phyloP scores from a whole-genome alignment of 148 eudicot species.

The Simmondsia chinensis region DNA sequence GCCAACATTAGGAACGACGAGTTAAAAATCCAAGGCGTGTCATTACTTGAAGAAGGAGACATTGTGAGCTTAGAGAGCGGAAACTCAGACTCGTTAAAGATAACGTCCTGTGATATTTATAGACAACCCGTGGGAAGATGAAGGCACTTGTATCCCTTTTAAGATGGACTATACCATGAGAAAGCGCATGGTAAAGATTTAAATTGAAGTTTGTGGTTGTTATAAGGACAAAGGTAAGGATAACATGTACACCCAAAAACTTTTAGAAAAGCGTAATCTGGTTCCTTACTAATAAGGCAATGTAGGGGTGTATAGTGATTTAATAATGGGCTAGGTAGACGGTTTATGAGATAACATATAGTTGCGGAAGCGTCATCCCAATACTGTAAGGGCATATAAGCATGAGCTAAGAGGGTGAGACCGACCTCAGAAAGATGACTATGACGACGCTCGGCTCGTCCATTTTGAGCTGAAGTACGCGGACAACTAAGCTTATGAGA shows the following conservation, averaged over 20 bases:
- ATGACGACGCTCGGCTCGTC: no score
- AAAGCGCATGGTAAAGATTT: neutral
- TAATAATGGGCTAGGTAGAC: neutral
- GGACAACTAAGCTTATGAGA: no score
- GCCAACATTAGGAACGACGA: neutral
- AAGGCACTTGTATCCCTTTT: no score
- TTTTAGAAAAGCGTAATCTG: neutral
- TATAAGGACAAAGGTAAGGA: constrained; percentile 3
- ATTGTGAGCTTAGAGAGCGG: no score
- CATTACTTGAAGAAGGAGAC: no score
- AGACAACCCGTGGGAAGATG: no score
- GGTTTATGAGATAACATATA: neutral
- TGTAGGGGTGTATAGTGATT: neutral
- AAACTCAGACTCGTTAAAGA: no score
- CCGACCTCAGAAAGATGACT: no score
- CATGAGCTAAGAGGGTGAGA: neutral
- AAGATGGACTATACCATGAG: no score
- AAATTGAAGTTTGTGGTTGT: neutral
- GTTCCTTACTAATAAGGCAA: neutral
- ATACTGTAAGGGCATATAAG: neutral
- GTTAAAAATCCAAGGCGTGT: no score
- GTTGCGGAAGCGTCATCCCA: neutral
- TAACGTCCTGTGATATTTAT: no score
- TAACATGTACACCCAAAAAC: constrained; percentile 6
- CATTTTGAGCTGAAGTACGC: no score